These are phyloP conservation scores for Ceratobasidium papillatum DNA, from an alignment of 1,284 basidiomycete genomes.

Conservation along the genomic window DNA sequence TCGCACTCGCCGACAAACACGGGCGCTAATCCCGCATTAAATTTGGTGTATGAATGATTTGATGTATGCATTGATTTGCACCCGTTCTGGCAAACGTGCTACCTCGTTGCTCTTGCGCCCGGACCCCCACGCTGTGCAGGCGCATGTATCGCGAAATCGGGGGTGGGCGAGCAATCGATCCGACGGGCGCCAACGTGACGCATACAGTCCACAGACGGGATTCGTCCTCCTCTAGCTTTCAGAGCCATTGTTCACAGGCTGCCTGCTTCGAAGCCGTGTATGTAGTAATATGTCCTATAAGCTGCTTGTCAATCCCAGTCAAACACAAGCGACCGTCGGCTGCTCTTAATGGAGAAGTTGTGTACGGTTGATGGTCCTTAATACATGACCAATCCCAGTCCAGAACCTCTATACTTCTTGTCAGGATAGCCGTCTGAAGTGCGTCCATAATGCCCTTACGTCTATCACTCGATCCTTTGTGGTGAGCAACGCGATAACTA, in stretches of 20 bases:
- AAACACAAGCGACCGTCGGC: background rate
- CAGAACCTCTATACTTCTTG: background rate
- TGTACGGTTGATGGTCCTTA: background rate
- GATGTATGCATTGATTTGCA: background rate
- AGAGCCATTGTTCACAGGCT: background rate
- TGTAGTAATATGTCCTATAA: too few relatives aligned
- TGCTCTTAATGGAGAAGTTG: background rate
- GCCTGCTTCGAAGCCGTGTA: too few relatives aligned
- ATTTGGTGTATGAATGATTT: too few relatives aligned
- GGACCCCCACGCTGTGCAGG: background rate
- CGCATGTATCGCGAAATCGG: constrained; percentile 40
- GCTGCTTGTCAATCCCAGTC: too few relatives aligned
- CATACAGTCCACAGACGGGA: background rate
- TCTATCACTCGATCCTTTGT: constrained; percentile 15
- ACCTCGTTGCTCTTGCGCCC: background rate
- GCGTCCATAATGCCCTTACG: background rate
- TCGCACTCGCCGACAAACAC: too few relatives aligned
- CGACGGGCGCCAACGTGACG: constrained; percentile 28
- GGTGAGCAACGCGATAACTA: background rate
- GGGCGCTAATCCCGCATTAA: too few relatives aligned
- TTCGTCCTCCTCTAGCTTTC: background rate
- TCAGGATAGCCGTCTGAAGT: constrained; percentile 11
- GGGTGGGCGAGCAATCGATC: constrained; percentile 27
- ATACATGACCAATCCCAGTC: background rate
- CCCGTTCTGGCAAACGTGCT: background rate